These are phyloP conservation scores for Leucocoprinus sp. DNA, from an alignment of 768 basidiomycete species.

Conservation along the genomic window DNA sequence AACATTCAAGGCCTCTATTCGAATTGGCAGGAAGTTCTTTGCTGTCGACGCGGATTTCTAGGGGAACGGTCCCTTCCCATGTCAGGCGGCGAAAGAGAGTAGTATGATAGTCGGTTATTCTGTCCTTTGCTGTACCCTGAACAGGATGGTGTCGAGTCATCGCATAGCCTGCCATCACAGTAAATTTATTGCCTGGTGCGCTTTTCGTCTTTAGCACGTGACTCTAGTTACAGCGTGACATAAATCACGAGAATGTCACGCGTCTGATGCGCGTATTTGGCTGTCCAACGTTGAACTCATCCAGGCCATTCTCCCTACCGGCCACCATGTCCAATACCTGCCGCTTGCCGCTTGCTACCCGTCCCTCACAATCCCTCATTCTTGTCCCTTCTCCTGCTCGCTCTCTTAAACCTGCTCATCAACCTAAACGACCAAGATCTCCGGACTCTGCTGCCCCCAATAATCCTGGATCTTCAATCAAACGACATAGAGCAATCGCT, in stretches of 20 bases:
- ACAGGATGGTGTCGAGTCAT: conserved; percentile 40
- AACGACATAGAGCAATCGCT: not conserved
- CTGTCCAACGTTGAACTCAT: conserved; percentile 9
- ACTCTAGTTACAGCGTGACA: conserved; percentile 3
- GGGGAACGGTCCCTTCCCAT: conserved; percentile 87
- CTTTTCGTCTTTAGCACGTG: conserved; percentile 5
- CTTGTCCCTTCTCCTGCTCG: conserved; percentile 25
- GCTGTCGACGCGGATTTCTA: conserved; percentile 83
- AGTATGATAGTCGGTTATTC: conserved; percentile 46
- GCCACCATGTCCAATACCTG: conserved; percentile 36
- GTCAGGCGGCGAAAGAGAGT: conserved; percentile 81
- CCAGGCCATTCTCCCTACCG: conserved; percentile 17
- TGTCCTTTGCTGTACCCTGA: conserved; percentile 27
- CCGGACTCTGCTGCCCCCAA: conserved; percentile 2
- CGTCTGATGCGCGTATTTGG: conserved; percentile 9
- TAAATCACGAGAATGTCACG: conserved; percentile 5
- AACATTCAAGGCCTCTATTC: conserved; percentile 83
- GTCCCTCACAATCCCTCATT: conserved; percentile 24
- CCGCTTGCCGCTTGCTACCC: conserved; percentile 41
- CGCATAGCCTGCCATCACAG: conserved; percentile 43
- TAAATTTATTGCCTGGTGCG: not conserved
- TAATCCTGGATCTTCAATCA: conserved; percentile 4
- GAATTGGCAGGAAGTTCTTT: conserved; percentile 87
- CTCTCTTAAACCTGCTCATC: conserved; percentile 25
- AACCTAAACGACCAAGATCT: conserved; percentile 11